Percentiles rank a stretch among this genome's conserved stretches.
Evolutionary conservation across 2,329 filamentous ascomycete genomes (phyloP).

Genomic region (Hypoxylon sp.): DNA sequence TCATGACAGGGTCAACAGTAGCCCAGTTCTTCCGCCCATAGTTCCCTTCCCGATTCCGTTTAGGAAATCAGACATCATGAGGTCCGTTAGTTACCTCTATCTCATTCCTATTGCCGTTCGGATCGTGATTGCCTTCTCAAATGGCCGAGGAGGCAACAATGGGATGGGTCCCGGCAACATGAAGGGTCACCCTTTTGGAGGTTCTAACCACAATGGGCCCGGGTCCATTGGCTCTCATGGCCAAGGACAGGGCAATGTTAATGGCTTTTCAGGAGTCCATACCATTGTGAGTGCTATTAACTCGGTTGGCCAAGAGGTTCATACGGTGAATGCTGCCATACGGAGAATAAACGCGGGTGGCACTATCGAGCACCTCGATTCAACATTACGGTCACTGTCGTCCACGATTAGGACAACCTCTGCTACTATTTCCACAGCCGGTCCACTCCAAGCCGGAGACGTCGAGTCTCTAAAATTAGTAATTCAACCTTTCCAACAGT

Average conservation of each 20-base stretch:
- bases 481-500: constrained; percentile 33
- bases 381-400: constrained; percentile 31
- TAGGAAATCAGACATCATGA: constrained; percentile 36
- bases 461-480: constrained; percentile 32
- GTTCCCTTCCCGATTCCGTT: constrained; percentile 20
- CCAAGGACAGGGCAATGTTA: constrained; percentile 24
- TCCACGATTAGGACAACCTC: constrained; percentile 29
- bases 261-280: constrained; percentile 23
- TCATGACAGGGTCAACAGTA: constrained; percentile 32
- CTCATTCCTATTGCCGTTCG: constrained; percentile 24
- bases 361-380: constrained; percentile 34
- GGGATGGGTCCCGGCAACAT: constrained; percentile 6
- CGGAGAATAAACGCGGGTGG: constrained; percentile 28
- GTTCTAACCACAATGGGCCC: constrained; percentile 20
- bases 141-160: constrained; percentile 25
- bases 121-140: constrained; percentile 14
- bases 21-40: constrained; percentile 23
- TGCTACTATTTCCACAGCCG: constrained; percentile 13
- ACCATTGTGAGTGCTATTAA: constrained; percentile 36
- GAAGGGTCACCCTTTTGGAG: constrained; percentile 11
- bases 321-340: constrained; percentile 31
- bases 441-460: constrained; percentile 22
- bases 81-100: constrained; percentile 25
- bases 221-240: constrained; percentile 8
- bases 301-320: constrained; percentile 34